A percentile compares a stretch with the other conserved stretches of the same genome.
phyloP scores from a whole-genome alignment of 23 red algal species.

The Pyropia haitanensis region DNA sequence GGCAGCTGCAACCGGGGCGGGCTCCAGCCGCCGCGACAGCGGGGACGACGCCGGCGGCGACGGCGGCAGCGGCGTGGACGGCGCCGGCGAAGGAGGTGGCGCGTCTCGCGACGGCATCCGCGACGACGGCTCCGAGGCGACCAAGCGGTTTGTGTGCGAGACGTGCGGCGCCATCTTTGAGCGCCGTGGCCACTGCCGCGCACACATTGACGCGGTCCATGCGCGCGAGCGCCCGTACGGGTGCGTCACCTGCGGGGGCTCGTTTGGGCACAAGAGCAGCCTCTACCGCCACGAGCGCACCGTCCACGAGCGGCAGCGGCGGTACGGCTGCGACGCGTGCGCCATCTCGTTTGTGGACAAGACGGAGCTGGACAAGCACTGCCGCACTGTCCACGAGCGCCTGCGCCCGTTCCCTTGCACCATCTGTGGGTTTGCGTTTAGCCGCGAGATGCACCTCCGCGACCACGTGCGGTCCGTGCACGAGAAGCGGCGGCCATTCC shows the following conservation, averaged over 20 bases:
- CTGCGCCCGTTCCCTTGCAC: slow-evolving; percentile 40
- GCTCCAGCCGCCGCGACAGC: too few relatives aligned
- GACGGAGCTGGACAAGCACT: slow-evolving; percentile 37
- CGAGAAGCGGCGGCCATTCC: slow-evolving; percentile 62
- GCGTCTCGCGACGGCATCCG: too few relatives aligned
- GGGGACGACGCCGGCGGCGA: too few relatives aligned
- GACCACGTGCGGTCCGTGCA: slow-evolving; percentile 56
- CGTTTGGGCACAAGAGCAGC: slow-evolving; percentile 54
- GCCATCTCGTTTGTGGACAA: slow-evolving; percentile 49
- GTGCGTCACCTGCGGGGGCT: slow-evolving; percentile 21
- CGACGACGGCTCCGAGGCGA: too few relatives aligned
- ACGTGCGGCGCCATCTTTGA: slow-evolving; percentile 56
- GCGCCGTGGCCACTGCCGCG: slow-evolving; percentile 44
- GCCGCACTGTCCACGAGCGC: slow-evolving; percentile 50
- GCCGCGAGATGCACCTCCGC: slow-evolving; percentile 47
- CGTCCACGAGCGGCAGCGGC: slow-evolving; percentile 31
- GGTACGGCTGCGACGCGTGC: background rate
- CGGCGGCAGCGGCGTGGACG: too few relatives aligned
- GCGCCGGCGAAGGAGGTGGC: too few relatives aligned
- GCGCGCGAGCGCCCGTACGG: slow-evolving; percentile 53
- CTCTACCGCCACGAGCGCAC: slow-evolving; percentile 51
- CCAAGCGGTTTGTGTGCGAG: too few relatives aligned
- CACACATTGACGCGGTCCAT: slow-evolving; percentile 53
- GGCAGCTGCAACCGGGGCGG: too few relatives aligned
- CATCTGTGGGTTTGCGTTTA: slow-evolving; percentile 44